Percentiles rank a stretch among this genome's conserved stretches.
Conservation (phyloP, 768 basidiomycete genomes). For the Chalciporus chontae region DNA sequence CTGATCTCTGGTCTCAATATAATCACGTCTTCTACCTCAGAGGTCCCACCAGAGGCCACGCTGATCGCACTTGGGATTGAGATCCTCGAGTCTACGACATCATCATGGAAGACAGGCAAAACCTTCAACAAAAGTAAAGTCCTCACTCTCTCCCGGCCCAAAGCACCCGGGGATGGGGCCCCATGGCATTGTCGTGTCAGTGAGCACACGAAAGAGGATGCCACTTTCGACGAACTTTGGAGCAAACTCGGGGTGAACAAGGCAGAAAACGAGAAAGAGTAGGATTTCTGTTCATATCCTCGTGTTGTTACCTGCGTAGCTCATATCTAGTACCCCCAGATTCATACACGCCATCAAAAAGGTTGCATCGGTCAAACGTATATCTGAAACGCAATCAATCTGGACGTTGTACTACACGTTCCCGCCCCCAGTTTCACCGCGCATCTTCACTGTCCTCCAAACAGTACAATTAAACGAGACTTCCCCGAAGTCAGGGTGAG, state of each 20-base stretch:
- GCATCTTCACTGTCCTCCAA: conserved; percentile 74
- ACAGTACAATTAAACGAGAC: conserved; percentile 49
- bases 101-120: conserved; percentile 68
- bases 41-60: conserved; percentile 57
- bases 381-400: conserved; percentile 61
- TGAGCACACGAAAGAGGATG: conserved; percentile 60
- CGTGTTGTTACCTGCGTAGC: not conserved
- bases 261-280: conserved; percentile 68
- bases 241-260: conserved; percentile 62
- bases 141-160: conserved; percentile 51
- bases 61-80: conserved; percentile 50
- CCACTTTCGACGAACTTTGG: conserved; percentile 74
- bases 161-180: conserved; percentile 52
- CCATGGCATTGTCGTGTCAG: conserved; percentile 69
- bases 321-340: conserved; percentile 33
- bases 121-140: conserved; percentile 51
- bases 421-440: conserved; percentile 64
- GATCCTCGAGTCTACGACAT: conserved; percentile 51
- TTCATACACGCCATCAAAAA: conserved; percentile 65
- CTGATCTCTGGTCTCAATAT: not conserved
- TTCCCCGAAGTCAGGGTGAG: conserved; percentile 59
- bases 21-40: conserved; percentile 30
- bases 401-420: conserved; percentile 77
- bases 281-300: conserved; percentile 15
- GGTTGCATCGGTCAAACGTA: conserved; percentile 55